These are phyloP conservation scores for Tephrocybe rancida DNA, from an alignment of 768 basidiomycete genomes.

Conservation along the genomic window DNA sequence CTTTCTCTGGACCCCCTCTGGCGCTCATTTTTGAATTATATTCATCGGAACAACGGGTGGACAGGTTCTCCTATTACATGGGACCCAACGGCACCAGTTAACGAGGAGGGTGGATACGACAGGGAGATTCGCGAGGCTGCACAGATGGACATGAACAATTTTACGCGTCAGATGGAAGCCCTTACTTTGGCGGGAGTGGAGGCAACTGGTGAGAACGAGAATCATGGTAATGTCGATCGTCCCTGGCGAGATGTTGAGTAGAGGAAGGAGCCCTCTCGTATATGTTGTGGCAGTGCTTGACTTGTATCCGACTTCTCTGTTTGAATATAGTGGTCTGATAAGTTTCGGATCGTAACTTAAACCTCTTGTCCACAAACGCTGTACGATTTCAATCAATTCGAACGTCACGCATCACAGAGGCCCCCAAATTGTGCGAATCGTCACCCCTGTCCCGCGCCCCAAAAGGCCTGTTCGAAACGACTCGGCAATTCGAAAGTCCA, in stretches of 20 bases:
- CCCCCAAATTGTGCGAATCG: no score
- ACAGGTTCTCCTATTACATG: conserved; percentile 41
- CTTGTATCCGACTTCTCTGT: no score
- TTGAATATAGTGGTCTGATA: no score
- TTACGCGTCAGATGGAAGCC: conserved; percentile 30
- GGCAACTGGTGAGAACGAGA: conserved; percentile 11
- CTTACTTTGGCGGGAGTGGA: conserved; percentile 20
- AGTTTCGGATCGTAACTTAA: no score
- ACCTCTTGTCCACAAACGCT: no score
- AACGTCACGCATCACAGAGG: no score
- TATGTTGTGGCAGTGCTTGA: no score
- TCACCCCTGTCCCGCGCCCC: no score
- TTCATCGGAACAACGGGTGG: conserved; percentile 54
- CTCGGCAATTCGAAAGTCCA: no score
- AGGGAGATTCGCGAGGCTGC: conserved; percentile 21
- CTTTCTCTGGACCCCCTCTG: conserved; percentile 62
- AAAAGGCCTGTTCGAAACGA: no score
- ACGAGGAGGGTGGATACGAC: conserved; percentile 25
- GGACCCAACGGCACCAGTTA: conserved; percentile 29
- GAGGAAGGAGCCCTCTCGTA: no score
- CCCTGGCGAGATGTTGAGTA: conserved; percentile 17
- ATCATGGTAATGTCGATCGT: conserved; percentile 19
- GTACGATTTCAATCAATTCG: no score
- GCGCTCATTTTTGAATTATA: conserved; percentile 61
- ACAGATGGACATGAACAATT: conserved; percentile 34